Conservation (phyloP, 78 protist species). For the Polysphondylium violaceum region DNA sequence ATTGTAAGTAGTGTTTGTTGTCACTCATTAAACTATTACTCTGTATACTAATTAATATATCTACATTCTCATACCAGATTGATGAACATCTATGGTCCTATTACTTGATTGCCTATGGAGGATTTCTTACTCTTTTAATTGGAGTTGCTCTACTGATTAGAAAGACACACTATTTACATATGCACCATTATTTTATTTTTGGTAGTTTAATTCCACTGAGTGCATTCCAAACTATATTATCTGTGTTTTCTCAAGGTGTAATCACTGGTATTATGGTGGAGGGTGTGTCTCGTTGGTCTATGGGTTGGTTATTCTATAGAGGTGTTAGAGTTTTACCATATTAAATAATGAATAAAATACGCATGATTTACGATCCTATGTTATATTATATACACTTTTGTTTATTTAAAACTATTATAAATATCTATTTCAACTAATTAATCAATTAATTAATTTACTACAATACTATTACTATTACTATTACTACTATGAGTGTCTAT, state of each 20-base stretch:
- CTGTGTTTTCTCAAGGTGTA: constrained; percentile 20
- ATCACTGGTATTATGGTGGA: constrained; percentile 55
- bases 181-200: constrained; percentile 77
- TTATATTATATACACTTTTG: too few relatives aligned
- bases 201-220: constrained; percentile 39
- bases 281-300: constrained; percentile 37
- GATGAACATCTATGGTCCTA: constrained; percentile 42
- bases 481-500: too few relatives aligned
- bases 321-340: background rate
- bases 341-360: background rate
- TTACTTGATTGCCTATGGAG: constrained; percentile 42
- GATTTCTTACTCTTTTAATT: constrained; percentile 31
- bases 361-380: too few relatives aligned
- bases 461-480: too few relatives aligned
- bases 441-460: too few relatives aligned
- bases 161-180: constrained; percentile 51
- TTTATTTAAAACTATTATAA: too few relatives aligned
- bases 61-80: background rate
- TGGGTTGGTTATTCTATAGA: constrained; percentile 27
- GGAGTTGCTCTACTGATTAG: background rate
- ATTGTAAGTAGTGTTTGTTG: background rate
- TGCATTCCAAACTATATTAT: constrained; percentile 23
- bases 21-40: background rate
- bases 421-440: too few relatives aligned
- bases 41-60: background rate